These are phyloP conservation scores for Arabidopsis hybrid DNA, from an alignment of 441 rosid genomes.

Conservation along the genomic window DNA sequence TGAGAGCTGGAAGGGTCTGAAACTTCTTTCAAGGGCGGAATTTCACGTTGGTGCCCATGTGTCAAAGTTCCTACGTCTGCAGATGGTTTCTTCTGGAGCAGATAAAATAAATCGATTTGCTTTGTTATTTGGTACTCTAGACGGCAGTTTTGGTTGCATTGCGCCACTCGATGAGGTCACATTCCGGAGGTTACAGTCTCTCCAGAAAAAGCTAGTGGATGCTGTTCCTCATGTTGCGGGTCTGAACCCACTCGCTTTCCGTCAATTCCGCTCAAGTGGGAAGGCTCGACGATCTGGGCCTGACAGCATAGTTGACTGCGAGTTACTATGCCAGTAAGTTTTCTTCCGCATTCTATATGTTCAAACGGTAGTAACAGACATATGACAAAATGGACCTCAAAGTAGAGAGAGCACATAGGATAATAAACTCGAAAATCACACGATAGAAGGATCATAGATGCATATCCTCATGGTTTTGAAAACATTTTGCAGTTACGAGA, in stretches of 20 bases:
- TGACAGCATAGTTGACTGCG: constrained; percentile 95
- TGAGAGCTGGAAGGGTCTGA: constrained; percentile 99
- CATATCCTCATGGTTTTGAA: constrained; percentile 26
- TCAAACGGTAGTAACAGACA: constrained; percentile 10
- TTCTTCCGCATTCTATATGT: constrained; percentile 26
- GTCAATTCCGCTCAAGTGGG: constrained; percentile 83
- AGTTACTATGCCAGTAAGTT: constrained; percentile 91
- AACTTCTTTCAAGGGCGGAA: constrained; percentile 95
- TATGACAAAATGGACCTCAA: background rate
- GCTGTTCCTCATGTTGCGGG: constrained; percentile 97
- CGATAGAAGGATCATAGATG: constrained; percentile 4
- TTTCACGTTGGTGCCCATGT: constrained; percentile 96
- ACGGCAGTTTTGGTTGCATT: constrained; percentile 94
- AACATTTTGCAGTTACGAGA: constrained; percentile 76
- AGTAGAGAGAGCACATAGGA: constrained; percentile 3
- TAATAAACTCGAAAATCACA: constrained; percentile 14
- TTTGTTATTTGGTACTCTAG: constrained; percentile 87
- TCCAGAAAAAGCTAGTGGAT: constrained; percentile 91
- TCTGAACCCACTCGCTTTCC: constrained; percentile 90
- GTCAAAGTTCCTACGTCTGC: constrained; percentile 88
- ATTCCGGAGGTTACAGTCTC: constrained; percentile 94
- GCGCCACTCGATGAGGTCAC: constrained; percentile 97
- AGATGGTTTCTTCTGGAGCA: constrained; percentile 81
- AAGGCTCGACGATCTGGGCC: constrained; percentile 96
- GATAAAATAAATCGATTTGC: constrained; percentile 97